A percentile compares a stretch with the other conserved stretches of the same genome.
Evolutionary conservation across 495 filamentous ascomycete species (phyloP).

Genomic region (Neurospora terricola): DNA sequence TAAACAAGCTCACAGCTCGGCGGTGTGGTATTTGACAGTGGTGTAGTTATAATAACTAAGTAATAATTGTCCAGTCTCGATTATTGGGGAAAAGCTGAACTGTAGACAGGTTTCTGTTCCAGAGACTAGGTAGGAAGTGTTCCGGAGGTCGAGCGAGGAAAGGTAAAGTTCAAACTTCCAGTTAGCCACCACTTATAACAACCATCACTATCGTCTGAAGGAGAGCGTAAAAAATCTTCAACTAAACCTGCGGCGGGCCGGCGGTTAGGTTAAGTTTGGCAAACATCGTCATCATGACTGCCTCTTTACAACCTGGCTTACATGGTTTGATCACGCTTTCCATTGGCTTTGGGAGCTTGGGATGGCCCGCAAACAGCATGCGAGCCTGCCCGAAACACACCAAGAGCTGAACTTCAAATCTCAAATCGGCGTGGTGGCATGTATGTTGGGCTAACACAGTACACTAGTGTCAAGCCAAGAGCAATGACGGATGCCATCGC

Average conservation of each 20-base stretch:
- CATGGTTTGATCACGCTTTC: background rate
- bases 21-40: background rate
- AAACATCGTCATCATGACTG: background rate
- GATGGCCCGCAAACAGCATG: background rate
- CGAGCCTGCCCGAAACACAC: background rate
- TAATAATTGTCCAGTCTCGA: background rate
- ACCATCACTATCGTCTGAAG: background rate
- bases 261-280: background rate
- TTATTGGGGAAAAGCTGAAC: background rate
- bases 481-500: background rate
- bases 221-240: background rate
- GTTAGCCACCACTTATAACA: background rate
- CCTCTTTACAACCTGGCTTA: background rate
- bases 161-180: background rate
- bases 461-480: background rate
- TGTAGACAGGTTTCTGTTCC: background rate
- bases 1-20: background rate
- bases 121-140: background rate
- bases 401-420: background rate
- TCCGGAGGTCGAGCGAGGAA: background rate
- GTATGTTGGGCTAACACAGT: background rate
- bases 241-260: background rate
- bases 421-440: background rate
- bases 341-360: background rate
- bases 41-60: background rate